Evolutionary conservation across 352 stramenopile genomes (phyloP), one percentile per base, ranked within the genome.

Genomic region (Phytopythium mirpurense): DNA sequence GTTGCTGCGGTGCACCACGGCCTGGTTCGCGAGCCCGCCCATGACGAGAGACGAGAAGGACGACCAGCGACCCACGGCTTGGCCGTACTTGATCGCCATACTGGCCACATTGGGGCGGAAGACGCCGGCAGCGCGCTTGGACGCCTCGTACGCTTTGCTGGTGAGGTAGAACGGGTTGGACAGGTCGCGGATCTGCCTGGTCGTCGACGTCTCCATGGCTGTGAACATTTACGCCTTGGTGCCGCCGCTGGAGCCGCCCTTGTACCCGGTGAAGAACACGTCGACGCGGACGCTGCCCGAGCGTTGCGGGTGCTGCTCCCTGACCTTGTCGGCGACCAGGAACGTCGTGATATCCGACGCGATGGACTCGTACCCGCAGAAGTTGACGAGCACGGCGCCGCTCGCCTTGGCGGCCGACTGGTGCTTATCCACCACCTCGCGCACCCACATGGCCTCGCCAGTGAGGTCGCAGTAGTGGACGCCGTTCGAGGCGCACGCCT

Each of bases 401-500:
- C 72, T 82, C 51, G 76, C 49, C 27, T 69, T 27, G 19, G 91
- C 87, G 0, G 49, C 68, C 0, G 51, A 56, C 31, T 76, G 63
- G 54, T 89, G 95, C 53, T 82, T 78, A 16, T 38, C 41, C 43
- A 83, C 88, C 79, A 97, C 96, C 21, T 80, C 52, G 21, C 86
- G 63, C 32, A 95, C 72, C 89, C 90, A 98, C 19, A 74, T 42
- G 19, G 82, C 70, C 66, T 98, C 93, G 32, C 89, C 90, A 2
- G 90, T 97, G 45, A 97, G 87, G 50, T 98, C 93, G 47, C 72
- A 86, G 68, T 97, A 97, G 70, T 97, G 72, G n/a, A 88, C 88
- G 29, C 90, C 90, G 56, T 88, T 82, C 46, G 90, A 79, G 3
- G 81, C 86, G 60, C 89, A 97, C 37, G 72, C 75, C 50, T 91